phyloP scores from a whole-genome alignment of 2,329 filamentous ascomycete species.

The Arthrobotrys conoides region DNA sequence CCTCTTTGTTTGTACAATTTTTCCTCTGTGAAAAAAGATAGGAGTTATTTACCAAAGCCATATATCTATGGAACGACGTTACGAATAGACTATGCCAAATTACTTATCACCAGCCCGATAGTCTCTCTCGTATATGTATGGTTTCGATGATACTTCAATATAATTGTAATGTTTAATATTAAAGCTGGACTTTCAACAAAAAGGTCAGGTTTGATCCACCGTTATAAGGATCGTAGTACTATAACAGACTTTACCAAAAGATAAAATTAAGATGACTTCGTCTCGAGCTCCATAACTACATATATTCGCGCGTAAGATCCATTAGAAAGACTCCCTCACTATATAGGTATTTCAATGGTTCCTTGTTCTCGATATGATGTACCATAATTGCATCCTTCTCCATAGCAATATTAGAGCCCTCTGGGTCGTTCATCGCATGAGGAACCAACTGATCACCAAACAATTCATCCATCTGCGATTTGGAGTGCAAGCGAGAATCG shows the following conservation, averaged over 20 bases:
- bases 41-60: conserved; percentile 43
- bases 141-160: conserved; percentile 15
- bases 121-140: conserved; percentile 21
- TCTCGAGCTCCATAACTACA: no score
- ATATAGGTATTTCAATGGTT: not conserved
- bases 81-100: conserved; percentile 57
- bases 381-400: conserved; percentile 46
- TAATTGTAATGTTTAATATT: conserved; percentile 27
- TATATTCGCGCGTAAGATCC: no score
- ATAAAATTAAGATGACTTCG: no score
- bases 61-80: conserved; percentile 51
- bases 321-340: no score
- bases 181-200: not conserved
- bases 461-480: conserved; percentile 63
- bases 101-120: conserved; percentile 14
- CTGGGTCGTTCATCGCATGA: conserved; percentile 66
- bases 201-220: no score
- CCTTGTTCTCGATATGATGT: conserved; percentile 31
- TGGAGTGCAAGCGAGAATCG: conserved; percentile 70
- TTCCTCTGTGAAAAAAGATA: conserved; percentile 17
- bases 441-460: conserved; percentile 66
- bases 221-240: not conserved
- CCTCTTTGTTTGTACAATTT: conserved; percentile 35
- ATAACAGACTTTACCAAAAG: not conserved
- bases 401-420: conserved; percentile 64